Conservation (phyloP, 352 stramenopile species). For the Pythium periplocum region DNA sequence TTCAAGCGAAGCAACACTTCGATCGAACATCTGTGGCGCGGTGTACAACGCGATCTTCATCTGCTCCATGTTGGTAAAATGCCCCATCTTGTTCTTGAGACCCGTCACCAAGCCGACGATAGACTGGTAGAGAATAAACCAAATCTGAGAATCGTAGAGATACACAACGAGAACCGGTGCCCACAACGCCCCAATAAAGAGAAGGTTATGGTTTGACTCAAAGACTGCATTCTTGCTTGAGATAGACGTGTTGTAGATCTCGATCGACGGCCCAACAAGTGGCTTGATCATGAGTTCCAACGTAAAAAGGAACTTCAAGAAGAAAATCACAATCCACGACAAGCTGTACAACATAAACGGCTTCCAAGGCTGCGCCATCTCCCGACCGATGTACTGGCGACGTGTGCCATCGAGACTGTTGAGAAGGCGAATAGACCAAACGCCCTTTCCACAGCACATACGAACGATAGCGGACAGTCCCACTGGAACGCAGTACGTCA, state of each 20-base stretch:
- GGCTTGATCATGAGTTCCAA: slow-evolving; percentile 81
- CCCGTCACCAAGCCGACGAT: slow-evolving; percentile 73
- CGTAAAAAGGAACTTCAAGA: slow-evolving; percentile 75
- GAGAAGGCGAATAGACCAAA: slow-evolving; percentile 61
- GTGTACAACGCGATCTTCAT: slow-evolving; percentile 58
- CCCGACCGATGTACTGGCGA: slow-evolving; percentile 69
- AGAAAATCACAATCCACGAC: slow-evolving; percentile 71
- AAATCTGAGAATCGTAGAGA: slow-evolving; percentile 87
- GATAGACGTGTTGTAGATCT: slow-evolving; percentile 60
- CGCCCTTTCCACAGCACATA: slow-evolving; percentile 39
- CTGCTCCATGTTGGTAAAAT: slow-evolving; percentile 59
- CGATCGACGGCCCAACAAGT: slow-evolving; percentile 67
- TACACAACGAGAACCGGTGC: slow-evolving; percentile 77
- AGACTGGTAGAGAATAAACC: slow-evolving; percentile 79
- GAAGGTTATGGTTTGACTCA: slow-evolving; percentile 71
- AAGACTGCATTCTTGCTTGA: slow-evolving; percentile 36
- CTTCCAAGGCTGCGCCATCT: slow-evolving; percentile 61
- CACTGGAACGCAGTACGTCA: slow-evolving; percentile 53
- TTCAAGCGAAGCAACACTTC: slow-evolving; percentile 51
- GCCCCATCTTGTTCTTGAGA: slow-evolving; percentile 67
- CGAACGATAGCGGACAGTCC: slow-evolving; percentile 36
- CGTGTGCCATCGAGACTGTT: slow-evolving; percentile 64
- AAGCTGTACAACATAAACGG: slow-evolving; percentile 55
- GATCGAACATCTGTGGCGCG: slow-evolving; percentile 63
- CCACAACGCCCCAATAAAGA: slow-evolving; percentile 77